Conservation (phyloP, 2,329 filamentous ascomycete genomes). For the Hymenoscyphus occultus region DNA sequence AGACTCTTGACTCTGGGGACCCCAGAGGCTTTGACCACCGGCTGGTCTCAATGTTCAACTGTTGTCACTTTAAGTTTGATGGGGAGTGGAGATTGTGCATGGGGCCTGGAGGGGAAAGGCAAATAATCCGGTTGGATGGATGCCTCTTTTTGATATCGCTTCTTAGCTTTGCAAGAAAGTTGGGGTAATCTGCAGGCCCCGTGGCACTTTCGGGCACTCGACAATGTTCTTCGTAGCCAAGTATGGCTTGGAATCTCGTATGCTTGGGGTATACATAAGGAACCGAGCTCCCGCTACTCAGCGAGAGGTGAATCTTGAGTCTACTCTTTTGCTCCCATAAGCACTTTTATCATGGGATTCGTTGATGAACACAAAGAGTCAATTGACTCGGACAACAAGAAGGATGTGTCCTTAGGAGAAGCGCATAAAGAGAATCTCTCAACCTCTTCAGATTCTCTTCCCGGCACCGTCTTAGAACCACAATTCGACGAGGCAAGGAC, state of each 20-base stretch:
- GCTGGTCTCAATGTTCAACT: neutral
- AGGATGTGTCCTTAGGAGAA: neutral
- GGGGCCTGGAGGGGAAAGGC: neutral
- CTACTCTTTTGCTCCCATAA: neutral
- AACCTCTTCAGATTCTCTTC: neutral
- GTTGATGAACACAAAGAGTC: neutral
- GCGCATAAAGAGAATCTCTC: constrained; percentile 5
- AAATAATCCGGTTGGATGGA: neutral
- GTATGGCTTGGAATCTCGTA: neutral
- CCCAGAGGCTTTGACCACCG: neutral
- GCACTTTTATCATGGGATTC: constrained; percentile 1
- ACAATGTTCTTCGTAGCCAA: neutral
- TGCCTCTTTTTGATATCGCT: neutral
- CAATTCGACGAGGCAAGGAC: constrained; percentile 22
- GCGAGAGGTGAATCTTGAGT: neutral
- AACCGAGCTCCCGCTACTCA: neutral
- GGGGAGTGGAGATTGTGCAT: neutral
- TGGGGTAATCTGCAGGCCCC: constrained; percentile 2
- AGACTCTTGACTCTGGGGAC: constrained; percentile 5
- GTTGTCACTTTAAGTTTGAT: neutral
- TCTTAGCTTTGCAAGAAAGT: neutral
- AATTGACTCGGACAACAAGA: constrained; percentile 6
- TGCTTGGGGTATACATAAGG: constrained; percentile 2
- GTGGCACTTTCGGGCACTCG: neutral
- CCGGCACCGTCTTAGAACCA: neutral